Evolutionary conservation across 495 filamentous ascomycete species (phyloP), one percentile per base, ranked within the genome.

Genomic region (Chaetomidium leptoderma): DNA sequence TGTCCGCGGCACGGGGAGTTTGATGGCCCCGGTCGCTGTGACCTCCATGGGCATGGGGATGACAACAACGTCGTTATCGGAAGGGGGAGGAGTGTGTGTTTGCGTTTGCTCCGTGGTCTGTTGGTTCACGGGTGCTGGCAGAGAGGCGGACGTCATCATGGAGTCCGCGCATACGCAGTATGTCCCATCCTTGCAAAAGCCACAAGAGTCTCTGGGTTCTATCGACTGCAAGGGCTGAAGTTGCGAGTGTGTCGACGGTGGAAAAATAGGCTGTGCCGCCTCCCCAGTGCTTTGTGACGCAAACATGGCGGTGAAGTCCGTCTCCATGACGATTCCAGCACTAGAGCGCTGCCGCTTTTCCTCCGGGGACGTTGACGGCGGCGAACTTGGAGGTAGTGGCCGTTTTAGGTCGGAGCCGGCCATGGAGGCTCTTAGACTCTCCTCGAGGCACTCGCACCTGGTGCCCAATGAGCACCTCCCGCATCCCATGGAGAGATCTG

Each of bases 111-210:
- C 69, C 13, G 66, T 52, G 9, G 62, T 55, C 19, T 63, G 63
- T 33, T 62, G 59, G 16, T 14, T 24, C 2, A 59, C 37, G 26
- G 55, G n/a, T 21, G 56, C 52, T 11, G 50, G 47, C 23, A 70
- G 57, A 8, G 66, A 62, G 33, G 68, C 63, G 5, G 64, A 74
- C 4, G 78, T 76, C 9, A 83, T 80, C 53, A 66, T 60, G 66
- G 89, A 79, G 54, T 92, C 89, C 27, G 86, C 88, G 68, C 90
- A 95, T 55, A 92, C 82, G 66, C 90, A 95, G 62, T 88, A 87
- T 0, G 86, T 90, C 16, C 88, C 89, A 51, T 92, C 88, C 62
- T 84, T 80, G 69, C 90, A 95, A 74, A 95, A 95, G n/a, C 90
- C 90, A 64, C 90, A 95, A 10, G 85, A 81, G 48, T 93, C 90